Evolutionary conservation across 2,329 filamentous ascomycete genomes (phyloP), one percentile per base, ranked within the genome.

Genomic region (Fusarium bulbicola): DNA sequence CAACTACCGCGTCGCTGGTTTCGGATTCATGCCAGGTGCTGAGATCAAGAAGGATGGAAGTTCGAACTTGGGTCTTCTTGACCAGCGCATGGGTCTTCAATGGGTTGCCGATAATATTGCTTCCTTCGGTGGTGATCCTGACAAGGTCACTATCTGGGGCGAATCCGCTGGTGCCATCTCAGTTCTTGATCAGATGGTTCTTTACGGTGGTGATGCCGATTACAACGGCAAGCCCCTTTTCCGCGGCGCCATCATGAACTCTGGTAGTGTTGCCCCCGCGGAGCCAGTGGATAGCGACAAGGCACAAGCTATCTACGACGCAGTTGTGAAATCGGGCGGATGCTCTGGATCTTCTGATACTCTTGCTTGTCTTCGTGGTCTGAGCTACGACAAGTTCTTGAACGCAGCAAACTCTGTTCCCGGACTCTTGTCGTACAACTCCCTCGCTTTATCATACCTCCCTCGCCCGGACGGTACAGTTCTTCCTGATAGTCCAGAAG

Each of bases 31-130:
- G 79, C 87, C 90, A 0, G 92, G 92, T 12, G 87, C 87, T 59
- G 92, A 94, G 79, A 86, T 94, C 47, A 83, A 91, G 7, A 84
- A 85, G 9, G 92, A 93, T 68, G 92, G 92, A 4, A 87, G 90
- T 5, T 81, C 91, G 6, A 95, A 95, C 77, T 80, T 94, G 7
- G 93, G 93, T 7, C 85, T 93, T 7, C 84, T 92, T 0, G 93
- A 95, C 76, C 92, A 95, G 76, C 86, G 92, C 39, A 85, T 92
- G 72, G 93, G 88, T 0, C 84, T 95, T 12, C 83, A 95, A 78
- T 95, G 93, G 93, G 88, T 93, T 2, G 90, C 92, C 13, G 92
- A 94, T 75, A 94, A 95, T 73, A 94, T 95, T 63, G 90, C 84
- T 3, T 86, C 89, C 0, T 97, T 96, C 78, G 94, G 94, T 15